Evolutionary conservation across 257 asterid species (phyloP), one percentile per base, ranked within the genome.

Genomic region (Catharanthus roseus): DNA sequence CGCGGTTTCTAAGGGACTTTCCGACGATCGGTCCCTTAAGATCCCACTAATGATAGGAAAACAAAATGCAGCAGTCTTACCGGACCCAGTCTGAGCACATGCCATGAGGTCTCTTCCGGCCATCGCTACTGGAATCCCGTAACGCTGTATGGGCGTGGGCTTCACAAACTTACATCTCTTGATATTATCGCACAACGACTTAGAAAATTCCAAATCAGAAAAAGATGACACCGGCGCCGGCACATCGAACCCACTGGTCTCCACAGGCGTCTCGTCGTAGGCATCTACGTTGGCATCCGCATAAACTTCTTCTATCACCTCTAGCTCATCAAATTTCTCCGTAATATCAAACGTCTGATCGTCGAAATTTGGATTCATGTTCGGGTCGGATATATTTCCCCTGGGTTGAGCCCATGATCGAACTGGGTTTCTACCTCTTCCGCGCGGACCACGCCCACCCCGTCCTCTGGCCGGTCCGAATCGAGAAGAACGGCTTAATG

Each of bases 81-180:
- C 95, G 33, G 96, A 90, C 56, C 95, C 96, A 21, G 96, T 90
- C 68, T 90, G 96, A 23, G 96, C 96, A 51, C 92, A 88, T 3
- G 96, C 96, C 96, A 90, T 90, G 67, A 90, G 69, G 60, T 90
- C 96, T 66, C 96, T 78, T 19, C 96, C 96, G 0, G 73, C 80
- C 86, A 86, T 76, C 39, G 88, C 92, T 58, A 79, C 91, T 16
- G 95, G 95, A 62, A 90, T 85, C 0, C 92, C 92, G 74, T 86
- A 80, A 44, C 85, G 73, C 86, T 88, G 96, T 13, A 90, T 90
- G 31, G 96, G 88, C 2, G 96, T 90, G 5, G 96, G 96, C 36
- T 70, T 77, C 70, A 79, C 83, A 76, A 83, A 88, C 72, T 81
- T 81, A 34, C 95, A 90, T 39, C 89, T 80, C 80, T 61, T 83